Evolutionary conservation across 352 stramenopile species (phyloP), one percentile per base, ranked within the genome.

Genomic region (Pythium monospermum): DNA sequence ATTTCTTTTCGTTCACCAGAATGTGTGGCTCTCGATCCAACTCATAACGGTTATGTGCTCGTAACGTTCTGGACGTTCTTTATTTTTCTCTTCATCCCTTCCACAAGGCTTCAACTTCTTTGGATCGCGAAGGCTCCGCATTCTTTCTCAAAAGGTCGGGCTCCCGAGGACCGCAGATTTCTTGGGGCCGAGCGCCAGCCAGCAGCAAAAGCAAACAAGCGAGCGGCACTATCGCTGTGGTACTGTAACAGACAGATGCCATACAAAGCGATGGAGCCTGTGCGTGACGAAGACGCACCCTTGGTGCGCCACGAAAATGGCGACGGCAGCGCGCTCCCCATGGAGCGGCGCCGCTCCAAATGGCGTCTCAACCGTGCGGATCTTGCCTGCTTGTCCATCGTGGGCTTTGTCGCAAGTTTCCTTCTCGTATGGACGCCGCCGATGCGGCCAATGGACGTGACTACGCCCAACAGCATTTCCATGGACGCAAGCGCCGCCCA

Each of bases 321-420:
- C 2, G 30, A 43, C 31, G 28, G 2, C 4, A 21, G 18, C 16
- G 18, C 36, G 11, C 15, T 55, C 32, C 32, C 32, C 1, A 53
- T 35, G 23, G 37, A 41, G 32, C 37, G 26, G 4, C 25, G 32
- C 1, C 56, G 30, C 13, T 18, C 36, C 26, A 44, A 59, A 4
- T 46, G 52, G 31, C 65, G 64, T 47, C 19, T 85, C 19, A 67
- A 59, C 11, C 73, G 78, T 50, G 69, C 74, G 27, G 78, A 89
- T 30, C 35, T 80, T 7, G 64, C 66, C 8, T 73, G 76, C 21
- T 35, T 89, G 6, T 52, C 57, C 0, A 58, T 89, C 11, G 49
- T 89, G 26, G 38, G 58, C 4, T 49, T 85, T n/a, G 71, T 73
- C 3, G 55, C 68, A 21, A 79, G 78, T 57, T 85, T 80, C 45